These are phyloP conservation scores for Remersonia thermophila DNA, from an alignment of 2,329 filamentous ascomycete genomes.

Conservation along the genomic window DNA sequence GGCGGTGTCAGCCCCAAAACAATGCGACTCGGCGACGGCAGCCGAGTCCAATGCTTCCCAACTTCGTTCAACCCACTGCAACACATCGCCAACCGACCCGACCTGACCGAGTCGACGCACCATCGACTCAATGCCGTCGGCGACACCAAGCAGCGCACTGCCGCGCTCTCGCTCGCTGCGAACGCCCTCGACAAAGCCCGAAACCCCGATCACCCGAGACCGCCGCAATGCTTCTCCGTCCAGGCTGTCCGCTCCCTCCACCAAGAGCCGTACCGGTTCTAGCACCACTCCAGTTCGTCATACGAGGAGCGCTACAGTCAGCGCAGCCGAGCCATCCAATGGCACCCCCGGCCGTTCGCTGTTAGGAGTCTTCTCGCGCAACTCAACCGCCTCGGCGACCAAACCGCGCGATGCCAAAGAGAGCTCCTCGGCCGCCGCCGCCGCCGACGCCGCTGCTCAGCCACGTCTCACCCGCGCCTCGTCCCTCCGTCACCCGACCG, in stretches of 20 bases:
- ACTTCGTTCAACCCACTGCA: too few relatives aligned
- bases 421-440: not conserved
- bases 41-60: too few relatives aligned
- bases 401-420: conserved; percentile 2
- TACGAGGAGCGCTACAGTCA: conserved; percentile 7
- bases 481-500: conserved; percentile 6
- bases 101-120: too few relatives aligned
- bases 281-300: conserved; percentile 5
- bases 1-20: too few relatives aligned
- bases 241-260: conserved; percentile 27
- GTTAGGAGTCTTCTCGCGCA: conserved; percentile 16
- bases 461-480: conserved; percentile 3
- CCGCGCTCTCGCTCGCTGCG: conserved; percentile 36
- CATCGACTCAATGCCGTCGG: conserved; percentile 29
- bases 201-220: conserved; percentile 8
- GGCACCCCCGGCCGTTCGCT: conserved; percentile 9
- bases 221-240: conserved; percentile 34
- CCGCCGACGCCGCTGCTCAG: not conserved
- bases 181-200: conserved; percentile 22
- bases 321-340: conserved; percentile 14
- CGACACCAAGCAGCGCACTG: conserved; percentile 24
- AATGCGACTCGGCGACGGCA: too few relatives aligned
- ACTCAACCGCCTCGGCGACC: conserved; percentile 4
- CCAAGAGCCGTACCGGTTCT: conserved; percentile 28
- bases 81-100: too few relatives aligned